Conservation (phyloP, 2,329 filamentous ascomycete genomes). For the Epicoccum nigrum region DNA sequence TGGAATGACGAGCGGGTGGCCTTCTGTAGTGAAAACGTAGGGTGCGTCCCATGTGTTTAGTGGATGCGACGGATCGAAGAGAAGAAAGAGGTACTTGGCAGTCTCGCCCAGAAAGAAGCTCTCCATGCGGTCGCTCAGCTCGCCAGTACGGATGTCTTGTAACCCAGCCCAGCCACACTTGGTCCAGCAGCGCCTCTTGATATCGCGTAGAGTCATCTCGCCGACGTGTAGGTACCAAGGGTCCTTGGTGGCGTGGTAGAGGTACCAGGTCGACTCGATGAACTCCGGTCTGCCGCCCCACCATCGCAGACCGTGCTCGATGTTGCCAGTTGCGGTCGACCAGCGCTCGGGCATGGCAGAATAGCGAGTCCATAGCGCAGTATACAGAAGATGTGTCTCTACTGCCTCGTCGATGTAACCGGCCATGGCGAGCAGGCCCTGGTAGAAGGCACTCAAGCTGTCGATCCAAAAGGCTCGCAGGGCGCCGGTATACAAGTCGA, state of each 20-base stretch:
- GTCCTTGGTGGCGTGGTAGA: conserved; percentile 92
- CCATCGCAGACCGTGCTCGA: conserved; percentile 88
- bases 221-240: conserved; percentile 96
- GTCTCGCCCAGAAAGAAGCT: conserved; percentile 98
- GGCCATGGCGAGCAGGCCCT: conserved; percentile 82
- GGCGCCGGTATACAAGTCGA: conserved; percentile 85
- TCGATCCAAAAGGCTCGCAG: conserved; percentile 94
- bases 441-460: conserved; percentile 93
- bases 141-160: conserved; percentile 65
- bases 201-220: conserved; percentile 91
- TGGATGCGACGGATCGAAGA: conserved; percentile 85
- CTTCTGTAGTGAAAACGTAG: conserved; percentile 95
- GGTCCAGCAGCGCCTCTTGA: conserved; percentile 86
- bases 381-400: conserved; percentile 86
- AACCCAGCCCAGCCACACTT: conserved; percentile 92
- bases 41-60: conserved; percentile 85
- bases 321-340: conserved; percentile 81
- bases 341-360: conserved; percentile 93
- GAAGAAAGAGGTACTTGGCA: conserved; percentile 90
- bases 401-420: conserved; percentile 91
- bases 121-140: conserved; percentile 94
- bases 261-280: conserved; percentile 93
- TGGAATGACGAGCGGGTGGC: conserved; percentile 88
- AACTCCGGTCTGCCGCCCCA: conserved; percentile 97
- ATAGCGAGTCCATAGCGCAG: conserved; percentile 93